Evolutionary conservation across 1,284 basidiomycete genomes (phyloP).

Genomic region (Apiotrichum sp.): DNA sequence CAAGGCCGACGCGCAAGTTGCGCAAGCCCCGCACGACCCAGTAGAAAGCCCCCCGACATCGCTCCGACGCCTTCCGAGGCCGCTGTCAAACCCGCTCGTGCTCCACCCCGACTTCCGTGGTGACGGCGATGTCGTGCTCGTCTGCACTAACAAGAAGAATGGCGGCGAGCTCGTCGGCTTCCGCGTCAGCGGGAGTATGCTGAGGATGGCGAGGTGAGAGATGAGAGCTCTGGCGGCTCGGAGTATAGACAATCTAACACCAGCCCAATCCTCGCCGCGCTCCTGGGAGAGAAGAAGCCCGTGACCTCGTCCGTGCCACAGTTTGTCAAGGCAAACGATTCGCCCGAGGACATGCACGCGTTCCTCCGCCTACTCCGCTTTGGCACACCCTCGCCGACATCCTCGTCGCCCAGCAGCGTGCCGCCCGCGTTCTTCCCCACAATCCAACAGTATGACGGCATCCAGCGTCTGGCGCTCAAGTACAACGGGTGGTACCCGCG

Average conservation of each 20-base stretch:
- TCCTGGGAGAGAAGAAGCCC: not conserved
- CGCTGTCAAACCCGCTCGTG: not conserved
- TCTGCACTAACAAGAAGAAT: not conserved
- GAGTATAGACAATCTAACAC: not conserved
- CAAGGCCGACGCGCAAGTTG: too few relatives aligned
- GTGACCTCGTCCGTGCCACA: not conserved
- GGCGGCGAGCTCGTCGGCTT: slow-evolving; percentile 11
- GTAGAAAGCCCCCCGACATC: not conserved
- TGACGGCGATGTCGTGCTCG: slow-evolving; percentile 12
- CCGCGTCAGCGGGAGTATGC: slow-evolving; percentile 14
- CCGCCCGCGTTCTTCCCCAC: slow-evolving; percentile 6
- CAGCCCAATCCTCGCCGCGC: slow-evolving; percentile 9
- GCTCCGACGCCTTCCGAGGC: not conserved
- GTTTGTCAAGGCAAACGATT: slow-evolving; percentile 6
- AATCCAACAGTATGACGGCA: slow-evolving; percentile 12
- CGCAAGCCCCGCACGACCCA: too few relatives aligned
- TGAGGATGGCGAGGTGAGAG: slow-evolving; percentile 13
- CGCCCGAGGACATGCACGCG: slow-evolving; percentile 13
- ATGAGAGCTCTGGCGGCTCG: not conserved
- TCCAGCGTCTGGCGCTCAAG: slow-evolving; percentile 13
- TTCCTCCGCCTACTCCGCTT: slow-evolving; percentile 13
- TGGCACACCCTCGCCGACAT: not conserved
- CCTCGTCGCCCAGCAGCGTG: not conserved
- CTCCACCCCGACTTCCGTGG: slow-evolving; percentile 14
- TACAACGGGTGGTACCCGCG: slow-evolving; percentile 18